Base-by-base conservation (phyloP, 129 eudicot species). In the Helichrysum umbraculigerum region DNA sequence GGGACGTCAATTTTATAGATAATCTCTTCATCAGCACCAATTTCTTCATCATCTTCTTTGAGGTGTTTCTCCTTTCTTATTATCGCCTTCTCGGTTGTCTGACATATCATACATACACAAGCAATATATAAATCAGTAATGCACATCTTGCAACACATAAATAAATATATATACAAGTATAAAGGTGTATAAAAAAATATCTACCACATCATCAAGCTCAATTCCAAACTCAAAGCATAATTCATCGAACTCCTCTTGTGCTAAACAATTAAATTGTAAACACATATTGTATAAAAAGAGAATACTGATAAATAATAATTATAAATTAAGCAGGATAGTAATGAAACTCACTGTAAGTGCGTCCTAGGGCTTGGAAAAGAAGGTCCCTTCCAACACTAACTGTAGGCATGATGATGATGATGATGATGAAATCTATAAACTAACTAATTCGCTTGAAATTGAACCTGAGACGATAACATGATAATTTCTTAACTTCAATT, bases 201-300 rank as follows among this genome's bases (percentile, higher is more conserved):
- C 59, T 76, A 95, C 99, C 74, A 95, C 93, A 34, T 91, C 99
- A 59, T 95, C 99, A 7, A 95, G 97, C 92, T 95, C 99, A n/a
- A 91, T 89, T 54, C 99, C 99, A 25, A 91, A 95, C 21, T 73
- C 68, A 66, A 92, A 92, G 85, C 98, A 92, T 51, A 92, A 76
- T 30, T 87, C 92, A 34, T 89, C 98, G 20, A 92, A 89, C 72
- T 89, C 93, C 51, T 86, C 92, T 73, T 92, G 81, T 4, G 92
- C 98, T 92, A 69, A 15, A 79, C 67, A 3, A 30, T 44, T 9
- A 42, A 41, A 70, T 12, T 47, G 54, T 47, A 14, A 47, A 14
- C n/a, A 47, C 17, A 3, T 47, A 14, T 47, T 44, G 0, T 11
- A 35, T 54, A 68, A 63, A 51, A 72, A n/a, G 12, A 2, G 5